Evolutionary conservation across 352 stramenopile species (phyloP).

Genomic region (Salisapilia sapeloensis): DNA sequence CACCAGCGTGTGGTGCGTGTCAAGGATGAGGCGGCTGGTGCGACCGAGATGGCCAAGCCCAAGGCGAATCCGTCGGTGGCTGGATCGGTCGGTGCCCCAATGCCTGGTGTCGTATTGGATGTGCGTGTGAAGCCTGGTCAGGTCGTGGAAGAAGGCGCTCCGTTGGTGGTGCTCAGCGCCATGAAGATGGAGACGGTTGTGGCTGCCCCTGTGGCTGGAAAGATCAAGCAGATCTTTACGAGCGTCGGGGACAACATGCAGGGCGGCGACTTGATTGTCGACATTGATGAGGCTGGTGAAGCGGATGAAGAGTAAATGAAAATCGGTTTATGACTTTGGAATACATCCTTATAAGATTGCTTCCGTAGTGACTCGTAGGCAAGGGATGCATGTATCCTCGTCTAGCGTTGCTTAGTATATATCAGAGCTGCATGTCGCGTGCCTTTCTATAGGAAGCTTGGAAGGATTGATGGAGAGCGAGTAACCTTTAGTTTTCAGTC

Average conservation of each 20-base stretch:
- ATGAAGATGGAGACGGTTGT: slow-evolving; percentile 99
- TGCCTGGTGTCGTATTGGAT: slow-evolving; percentile 94
- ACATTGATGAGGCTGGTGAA: slow-evolving; percentile 84
- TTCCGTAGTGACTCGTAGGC: too few species aligned
- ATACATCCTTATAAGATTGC: too few species aligned
- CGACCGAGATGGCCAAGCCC: slow-evolving; percentile 35
- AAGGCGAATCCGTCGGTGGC: slow-evolving; percentile 71
- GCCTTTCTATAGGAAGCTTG: too few species aligned
- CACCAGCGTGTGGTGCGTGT: slow-evolving; percentile 83
- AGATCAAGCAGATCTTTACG: slow-evolving; percentile 83
- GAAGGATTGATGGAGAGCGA: too few species aligned
- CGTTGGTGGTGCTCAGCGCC: slow-evolving; percentile 88
- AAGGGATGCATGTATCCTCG: too few species aligned
- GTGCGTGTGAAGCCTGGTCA: slow-evolving; percentile 88
- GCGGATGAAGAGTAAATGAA: slow-evolving; percentile 19
- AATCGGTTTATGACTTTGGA: background rate
- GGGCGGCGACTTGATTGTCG: slow-evolving; percentile 88
- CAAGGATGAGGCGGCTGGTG: slow-evolving; percentile 75
- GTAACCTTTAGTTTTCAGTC: too few species aligned
- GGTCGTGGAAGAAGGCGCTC: slow-evolving; percentile 84
- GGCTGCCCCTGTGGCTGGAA: slow-evolving; percentile 76
- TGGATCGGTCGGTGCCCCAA: slow-evolving; percentile 89
- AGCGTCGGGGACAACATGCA: slow-evolving; percentile 90
- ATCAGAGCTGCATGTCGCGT: too few species aligned
- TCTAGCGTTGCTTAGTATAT: too few species aligned